These are phyloP conservation scores for Globisporangium acanthophoron DNA, from an alignment of 352 stramenopile genomes.

Conservation along the genomic window DNA sequence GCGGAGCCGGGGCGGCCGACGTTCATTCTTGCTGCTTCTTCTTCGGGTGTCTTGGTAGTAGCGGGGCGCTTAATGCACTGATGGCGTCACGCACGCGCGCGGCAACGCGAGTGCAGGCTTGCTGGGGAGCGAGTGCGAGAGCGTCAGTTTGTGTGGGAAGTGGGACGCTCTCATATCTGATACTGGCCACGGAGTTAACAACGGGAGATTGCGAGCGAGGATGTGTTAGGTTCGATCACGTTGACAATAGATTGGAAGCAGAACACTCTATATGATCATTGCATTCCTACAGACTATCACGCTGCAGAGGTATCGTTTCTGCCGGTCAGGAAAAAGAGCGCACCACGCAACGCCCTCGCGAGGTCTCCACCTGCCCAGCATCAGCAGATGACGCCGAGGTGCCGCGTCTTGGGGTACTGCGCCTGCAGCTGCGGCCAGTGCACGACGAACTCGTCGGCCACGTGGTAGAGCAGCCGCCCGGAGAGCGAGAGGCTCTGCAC, in stretches of 20 bases:
- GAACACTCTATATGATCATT: too few species aligned
- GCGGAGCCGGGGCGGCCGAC: conserved; percentile 20
- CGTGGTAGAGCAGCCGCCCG: conserved; percentile 90
- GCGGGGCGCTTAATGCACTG: too few species aligned
- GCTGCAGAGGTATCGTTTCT: neutral
- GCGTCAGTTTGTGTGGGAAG: neutral
- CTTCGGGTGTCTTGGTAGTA: too few species aligned
- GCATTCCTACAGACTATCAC: neutral
- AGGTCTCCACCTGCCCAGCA: too few species aligned
- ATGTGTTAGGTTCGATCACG: too few species aligned
- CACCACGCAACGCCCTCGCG: neutral
- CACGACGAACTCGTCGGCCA: conserved; percentile 92
- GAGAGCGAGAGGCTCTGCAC: conserved; percentile 91
- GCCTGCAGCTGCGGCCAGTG: conserved; percentile 90
- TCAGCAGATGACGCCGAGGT: conserved; percentile 88
- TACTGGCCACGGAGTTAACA: neutral
- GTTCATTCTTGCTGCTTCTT: conserved; percentile 9
- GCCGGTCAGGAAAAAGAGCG: neutral
- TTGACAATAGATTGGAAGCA: too few species aligned
- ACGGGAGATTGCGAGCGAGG: too few species aligned
- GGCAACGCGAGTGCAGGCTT: neutral
- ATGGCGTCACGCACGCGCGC: neutral
- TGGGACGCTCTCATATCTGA: neutral
- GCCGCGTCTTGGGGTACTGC: conserved; percentile 77
- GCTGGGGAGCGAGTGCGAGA: neutral